Conservation (phyloP, 2,329 filamentous ascomycete species). For the Nannizziopsis arthrosporioides region DNA sequence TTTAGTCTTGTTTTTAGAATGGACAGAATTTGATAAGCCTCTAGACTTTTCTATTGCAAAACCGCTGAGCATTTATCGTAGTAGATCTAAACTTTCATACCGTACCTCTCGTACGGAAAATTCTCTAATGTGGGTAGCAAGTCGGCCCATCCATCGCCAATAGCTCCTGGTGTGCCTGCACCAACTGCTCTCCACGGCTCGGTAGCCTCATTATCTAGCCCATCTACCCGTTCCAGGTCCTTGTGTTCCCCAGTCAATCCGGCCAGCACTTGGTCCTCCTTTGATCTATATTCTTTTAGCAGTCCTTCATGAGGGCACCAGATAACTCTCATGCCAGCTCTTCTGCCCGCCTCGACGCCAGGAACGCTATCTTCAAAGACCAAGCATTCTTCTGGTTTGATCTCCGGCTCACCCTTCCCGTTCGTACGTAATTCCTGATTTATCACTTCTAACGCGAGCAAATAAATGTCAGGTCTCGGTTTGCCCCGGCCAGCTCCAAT, state of each 20-base stretch:
- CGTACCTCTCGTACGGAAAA: slow-evolving; percentile 51
- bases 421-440: slow-evolving; percentile 56
- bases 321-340: slow-evolving; percentile 87
- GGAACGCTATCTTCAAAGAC: slow-evolving; percentile 95
- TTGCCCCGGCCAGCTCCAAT: slow-evolving; percentile 76
- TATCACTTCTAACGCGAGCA: slow-evolving; percentile 71
- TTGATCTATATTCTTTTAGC: slow-evolving; percentile 60
- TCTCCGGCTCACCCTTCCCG: slow-evolving; percentile 47
- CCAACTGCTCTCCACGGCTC: slow-evolving; percentile 29
- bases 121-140: slow-evolving; percentile 43
- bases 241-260: slow-evolving; percentile 63
- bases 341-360: slow-evolving; percentile 77
- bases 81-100: slow-evolving; percentile 33
- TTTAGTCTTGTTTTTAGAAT: too few relatives aligned
- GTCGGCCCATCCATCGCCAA: slow-evolving; percentile 51
- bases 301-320: slow-evolving; percentile 83
- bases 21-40: background rate
- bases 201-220: slow-evolving; percentile 25
- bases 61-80: background rate
- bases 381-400: slow-evolving; percentile 75
- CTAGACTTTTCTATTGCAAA: background rate
- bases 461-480: slow-evolving; percentile 86
- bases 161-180: slow-evolving; percentile 41
- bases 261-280: slow-evolving; percentile 71
- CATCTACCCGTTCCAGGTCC: slow-evolving; percentile 36